A percentile compares a stretch with the other conserved stretches of the same genome.
Evolutionary conservation across 352 stramenopile species (phyloP).

Genomic region (Aphanomyces stellatus): DNA sequence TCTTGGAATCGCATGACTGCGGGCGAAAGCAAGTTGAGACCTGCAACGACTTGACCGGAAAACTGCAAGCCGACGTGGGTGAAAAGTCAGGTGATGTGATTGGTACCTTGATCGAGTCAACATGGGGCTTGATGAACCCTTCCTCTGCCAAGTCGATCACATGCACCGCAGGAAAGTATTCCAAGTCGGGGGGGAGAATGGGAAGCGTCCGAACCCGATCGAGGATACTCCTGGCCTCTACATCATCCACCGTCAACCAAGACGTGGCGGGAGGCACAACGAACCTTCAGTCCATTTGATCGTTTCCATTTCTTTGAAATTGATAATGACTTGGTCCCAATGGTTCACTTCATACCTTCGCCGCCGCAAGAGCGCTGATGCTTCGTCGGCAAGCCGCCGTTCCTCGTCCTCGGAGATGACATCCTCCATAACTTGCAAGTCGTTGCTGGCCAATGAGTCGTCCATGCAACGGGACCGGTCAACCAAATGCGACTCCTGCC

Average conservation of each 20-base stretch:
- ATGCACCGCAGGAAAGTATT: constrained; percentile 67
- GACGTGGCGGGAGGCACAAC: too few relatives aligned
- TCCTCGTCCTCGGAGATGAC: constrained; percentile 73
- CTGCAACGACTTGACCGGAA: constrained; percentile 65
- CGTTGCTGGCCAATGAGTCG: constrained; percentile 39
- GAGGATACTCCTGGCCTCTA: constrained; percentile 56
- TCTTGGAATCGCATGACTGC: constrained; percentile 83
- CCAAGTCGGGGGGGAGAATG: constrained; percentile 49
- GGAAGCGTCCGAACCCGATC: constrained; percentile 48
- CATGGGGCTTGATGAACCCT: constrained; percentile 77
- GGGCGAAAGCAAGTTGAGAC: constrained; percentile 62
- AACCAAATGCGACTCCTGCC: constrained; percentile 21
- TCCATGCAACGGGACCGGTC: constrained; percentile 54
- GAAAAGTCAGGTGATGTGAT: neutral
- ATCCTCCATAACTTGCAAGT: constrained; percentile 57
- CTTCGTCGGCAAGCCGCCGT: constrained; percentile 59
- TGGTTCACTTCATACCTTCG: constrained; percentile 74
- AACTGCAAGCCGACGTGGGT: constrained; percentile 33
- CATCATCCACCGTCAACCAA: too few relatives aligned
- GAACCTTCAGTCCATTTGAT: constrained; percentile 61
- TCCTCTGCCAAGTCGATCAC: constrained; percentile 76
- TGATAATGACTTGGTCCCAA: constrained; percentile 81
- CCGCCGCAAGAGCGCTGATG: constrained; percentile 43
- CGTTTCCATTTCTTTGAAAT: constrained; percentile 85
- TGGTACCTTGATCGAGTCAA: constrained; percentile 71